Evolutionary conservation across 2,329 filamentous ascomycete species (phyloP), one percentile per base, ranked within the genome.

Genomic region (Talaromyces sp.): DNA sequence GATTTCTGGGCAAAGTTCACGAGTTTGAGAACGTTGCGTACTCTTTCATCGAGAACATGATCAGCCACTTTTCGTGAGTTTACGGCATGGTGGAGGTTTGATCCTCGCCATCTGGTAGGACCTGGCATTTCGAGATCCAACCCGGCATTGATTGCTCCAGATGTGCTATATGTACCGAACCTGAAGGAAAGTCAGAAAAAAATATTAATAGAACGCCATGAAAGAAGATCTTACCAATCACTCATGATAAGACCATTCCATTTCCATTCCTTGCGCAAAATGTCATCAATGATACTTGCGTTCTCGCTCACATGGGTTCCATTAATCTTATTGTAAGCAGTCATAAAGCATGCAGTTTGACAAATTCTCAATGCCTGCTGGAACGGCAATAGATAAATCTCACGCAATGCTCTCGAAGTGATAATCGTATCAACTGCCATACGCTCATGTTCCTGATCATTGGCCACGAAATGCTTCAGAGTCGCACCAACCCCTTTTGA

Each of bases 401-500:
- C 87, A 19, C 87, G 79, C 63, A 88, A 72, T 0, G 86, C 84
- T 58, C 86, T 78, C 65, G 87, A 70, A 1, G 79, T 81, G 3
- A 82, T 68, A 60, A 81, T 77, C 19, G 74, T 78, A 68, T 75
- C 74, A 6, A 81, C 77, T 1, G 76, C 76, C 73, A 80, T 71
- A 7, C 80, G 73, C 69, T 81, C 77, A 62, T 81, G 77, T 58
- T 82, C 80, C 65, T 80, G 78, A 54, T 82, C 80, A 70, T 82
- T 82, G 67, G 77, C 78, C 47, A 82, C 80, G 65, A 81, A 81
- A 64, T 82, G 91, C 80, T 95, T 95, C 69, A 93, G 87, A 0
- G 91, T 92, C 11, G 91, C 90, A 8, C 88, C 87, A 43, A 95
- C 84, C 0, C 89, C 88, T 66, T 87, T 88, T 27, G 88, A 87